Evolutionary conservation across 495 filamentous ascomycete genomes (phyloP).

Genomic region (Aspergillus diversus): DNA sequence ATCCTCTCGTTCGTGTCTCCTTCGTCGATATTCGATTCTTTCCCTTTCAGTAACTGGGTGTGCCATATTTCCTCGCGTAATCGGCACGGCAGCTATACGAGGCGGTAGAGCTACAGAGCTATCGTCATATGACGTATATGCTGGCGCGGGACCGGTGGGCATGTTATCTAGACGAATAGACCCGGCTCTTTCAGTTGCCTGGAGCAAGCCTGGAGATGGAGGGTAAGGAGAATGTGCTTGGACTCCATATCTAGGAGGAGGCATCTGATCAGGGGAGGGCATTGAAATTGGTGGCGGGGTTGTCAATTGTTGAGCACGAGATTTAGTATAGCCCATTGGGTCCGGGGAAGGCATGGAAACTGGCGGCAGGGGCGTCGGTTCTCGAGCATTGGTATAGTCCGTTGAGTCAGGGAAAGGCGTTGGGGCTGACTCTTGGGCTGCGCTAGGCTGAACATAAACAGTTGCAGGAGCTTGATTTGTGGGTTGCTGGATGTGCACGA

Average conservation of each 20-base stretch:
- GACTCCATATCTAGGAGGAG: conserved; percentile 27
- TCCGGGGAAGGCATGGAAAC: neutral
- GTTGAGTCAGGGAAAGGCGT: neutral
- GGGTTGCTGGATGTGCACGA: conserved; percentile 15
- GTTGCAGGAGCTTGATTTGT: conserved; percentile 13
- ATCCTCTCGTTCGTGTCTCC: conserved; percentile 67
- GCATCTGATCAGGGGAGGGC: conserved; percentile 30
- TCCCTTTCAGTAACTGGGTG: conserved; percentile 37
- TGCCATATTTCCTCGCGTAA: conserved; percentile 28
- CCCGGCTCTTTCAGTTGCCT: conserved; percentile 43
- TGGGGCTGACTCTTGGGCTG: conserved; percentile 3
- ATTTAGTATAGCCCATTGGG: neutral
- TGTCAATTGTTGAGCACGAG: conserved; percentile 6
- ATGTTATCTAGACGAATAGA: conserved; percentile 53
- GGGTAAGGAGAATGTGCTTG: conserved; percentile 36
- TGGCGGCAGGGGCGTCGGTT: conserved; percentile 10
- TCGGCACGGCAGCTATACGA: conserved; percentile 28
- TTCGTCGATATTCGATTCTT: conserved; percentile 56
- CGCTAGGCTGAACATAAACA: conserved; percentile 11
- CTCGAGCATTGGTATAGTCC: neutral
- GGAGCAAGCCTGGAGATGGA: conserved; percentile 46
- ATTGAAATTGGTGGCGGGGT: conserved; percentile 21
- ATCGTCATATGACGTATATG: conserved; percentile 30
- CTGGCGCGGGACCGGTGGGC: conserved; percentile 38
- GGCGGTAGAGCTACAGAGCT: conserved; percentile 29